Base-by-base conservation (phyloP, 1,139 yeast species). In the Torulaspora globosa region DNA sequence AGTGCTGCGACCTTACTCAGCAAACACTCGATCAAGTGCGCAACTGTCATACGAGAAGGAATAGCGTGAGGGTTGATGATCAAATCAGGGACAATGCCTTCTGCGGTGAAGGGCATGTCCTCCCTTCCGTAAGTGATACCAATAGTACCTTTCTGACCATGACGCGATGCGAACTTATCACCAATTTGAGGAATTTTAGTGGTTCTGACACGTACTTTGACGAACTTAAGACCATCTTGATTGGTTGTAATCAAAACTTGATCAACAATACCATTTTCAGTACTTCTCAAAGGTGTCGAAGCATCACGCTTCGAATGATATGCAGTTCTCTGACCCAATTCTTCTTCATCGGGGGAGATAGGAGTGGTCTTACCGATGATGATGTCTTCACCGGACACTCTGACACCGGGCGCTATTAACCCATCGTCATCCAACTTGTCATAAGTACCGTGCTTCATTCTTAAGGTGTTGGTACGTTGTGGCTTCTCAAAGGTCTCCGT, bases 1-100 rank as follows among this genome's bases (percentile, higher is more conserved):
- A 92, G 75, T 1, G 97, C 83, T 6, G 97, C 92, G 39, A 94
- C 97, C 71, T 94, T 92, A 44, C 96, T 85, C 60, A 94, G 75
- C 66, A 92, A 75, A 82, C 98, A 94, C 72, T 92, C 99, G 70
- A 92, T 92, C 74, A 92, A 84, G 76, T 94, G 98, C 48, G 98
- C 99, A 51, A 92, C 98, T 41, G 99, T 92, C 99, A 92, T 92
- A 78, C 99, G 97, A 49, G 98, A 92, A 58, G 99, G 99, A 78
- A 92, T 92, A 65, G 98, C 98, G 71, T 92, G 99, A 0, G 99
- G 99, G 68, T 92, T 92, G 68, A 92, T 92, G 62, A 92, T 87
- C 66, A 92, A 77, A 72, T 92, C 99, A 4, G 99, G 99, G 29
- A 90, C 97, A 65, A 90, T 71, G 67, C 99, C 99, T 69, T 92